phyloP scores from a whole-genome alignment of 176 grass and related monocot species.

The Aegilops umbellulata region DNA sequence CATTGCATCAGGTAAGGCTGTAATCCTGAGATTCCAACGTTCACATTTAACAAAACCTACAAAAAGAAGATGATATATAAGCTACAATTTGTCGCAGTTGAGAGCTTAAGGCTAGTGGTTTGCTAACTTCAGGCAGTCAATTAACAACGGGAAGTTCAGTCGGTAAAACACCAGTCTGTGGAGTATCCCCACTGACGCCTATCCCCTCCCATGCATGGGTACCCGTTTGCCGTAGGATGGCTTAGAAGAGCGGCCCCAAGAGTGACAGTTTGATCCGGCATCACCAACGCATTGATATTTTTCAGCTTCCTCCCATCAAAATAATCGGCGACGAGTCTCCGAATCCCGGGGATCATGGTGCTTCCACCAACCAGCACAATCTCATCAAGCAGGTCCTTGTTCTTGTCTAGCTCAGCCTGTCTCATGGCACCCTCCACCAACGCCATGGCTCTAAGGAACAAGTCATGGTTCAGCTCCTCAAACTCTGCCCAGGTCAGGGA shows the following conservation, averaged over 20 bases:
- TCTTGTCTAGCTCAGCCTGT: background rate
- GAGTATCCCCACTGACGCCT: background rate
- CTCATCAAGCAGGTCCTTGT: background rate
- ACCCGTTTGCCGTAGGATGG: background rate
- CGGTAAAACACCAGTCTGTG: background rate
- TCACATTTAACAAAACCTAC: background rate
- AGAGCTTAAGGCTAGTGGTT: no score
- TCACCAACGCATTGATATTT: background rate
- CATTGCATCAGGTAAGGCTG: background rate
- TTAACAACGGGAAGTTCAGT: background rate
- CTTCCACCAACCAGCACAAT: conserved; percentile 19
- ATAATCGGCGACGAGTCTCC: background rate
- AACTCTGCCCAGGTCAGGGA: conserved; percentile 8
- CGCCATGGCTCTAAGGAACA: background rate
- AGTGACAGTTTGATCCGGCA: background rate
- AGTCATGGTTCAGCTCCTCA: conserved; percentile 24
- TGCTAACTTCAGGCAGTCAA: no score
- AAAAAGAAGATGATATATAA: background rate
- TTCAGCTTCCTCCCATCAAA: background rate
- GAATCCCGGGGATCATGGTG: conserved; percentile 19
- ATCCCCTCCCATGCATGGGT: background rate
- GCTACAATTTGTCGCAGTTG: no score
- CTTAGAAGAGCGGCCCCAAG: background rate
- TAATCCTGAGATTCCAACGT: background rate
- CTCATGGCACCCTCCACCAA: conserved; percentile 9